Base-by-base conservation (phyloP, 441 rosid genomes). In the Corymbia citriodora region DNA sequence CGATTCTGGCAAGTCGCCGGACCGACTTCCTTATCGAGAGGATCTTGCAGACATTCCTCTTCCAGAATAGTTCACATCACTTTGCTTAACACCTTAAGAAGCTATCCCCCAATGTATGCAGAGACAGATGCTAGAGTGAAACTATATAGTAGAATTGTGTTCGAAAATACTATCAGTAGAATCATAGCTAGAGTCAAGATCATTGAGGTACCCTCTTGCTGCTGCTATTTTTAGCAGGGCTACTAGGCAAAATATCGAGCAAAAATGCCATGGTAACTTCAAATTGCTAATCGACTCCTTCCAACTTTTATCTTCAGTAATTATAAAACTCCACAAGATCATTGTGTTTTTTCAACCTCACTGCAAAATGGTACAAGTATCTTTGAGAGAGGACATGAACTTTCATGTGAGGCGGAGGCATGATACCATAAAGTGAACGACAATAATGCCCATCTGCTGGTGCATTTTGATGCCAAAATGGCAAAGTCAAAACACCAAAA, bases 31-130 rank as follows among this genome's bases (percentile, higher is more conserved):
- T 40, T 92, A 91, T 36, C 92, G 95, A 59, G 93, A 94, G 92
- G 97, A 95, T 90, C 92, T 94, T 25, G 96, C 96, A 10, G 92
- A 94, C 57, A 88, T 93, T 25, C 93, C 94, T 10, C n/a, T 92
- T 0, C 95, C 96, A 1, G 19, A 92, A 5, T 95, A 92, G 91
- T 79, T 31, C 7, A n/a, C 50, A 74, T 74, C 83, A 40, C 50
- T 40, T 40, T 17, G 16, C 52, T 74, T 40, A 74, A 40, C 25
- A 72, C 49, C 83, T 40, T 17, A 21, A 74, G 83, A 74, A 40
- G 83, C 17, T 21, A 40, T 74, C 13, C 82, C 81, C 49, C 49
- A 18, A 74, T 40, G 29, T 9, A 33, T 72, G 48, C 25, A 72
- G 48, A 36, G 82, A 59, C 65, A 72, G 81, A 70, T 72, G 49